Evolutionary conservation across 2,329 filamentous ascomycete genomes (phyloP).

Genomic region (Botrytis fabae): DNA sequence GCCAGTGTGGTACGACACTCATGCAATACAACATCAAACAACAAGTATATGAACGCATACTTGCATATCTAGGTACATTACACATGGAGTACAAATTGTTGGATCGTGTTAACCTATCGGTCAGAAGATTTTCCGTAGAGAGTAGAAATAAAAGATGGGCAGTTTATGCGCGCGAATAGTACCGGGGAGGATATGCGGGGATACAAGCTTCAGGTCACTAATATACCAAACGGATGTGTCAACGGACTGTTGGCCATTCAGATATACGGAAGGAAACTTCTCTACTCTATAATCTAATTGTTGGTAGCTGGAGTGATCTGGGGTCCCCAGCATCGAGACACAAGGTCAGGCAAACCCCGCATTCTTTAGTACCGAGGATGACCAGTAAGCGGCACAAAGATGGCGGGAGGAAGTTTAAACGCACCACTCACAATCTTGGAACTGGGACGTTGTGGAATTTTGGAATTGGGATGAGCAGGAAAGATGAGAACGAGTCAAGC

Average conservation of each 20-base stretch:
- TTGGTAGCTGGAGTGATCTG: conserved; percentile 4
- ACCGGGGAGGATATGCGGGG: background rate
- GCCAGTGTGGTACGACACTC: background rate
- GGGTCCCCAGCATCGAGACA: background rate
- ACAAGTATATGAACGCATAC: background rate
- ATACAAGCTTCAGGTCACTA: background rate
- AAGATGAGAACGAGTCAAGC: background rate
- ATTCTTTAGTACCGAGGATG: background rate
- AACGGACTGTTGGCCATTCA: background rate
- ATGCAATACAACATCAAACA: background rate
- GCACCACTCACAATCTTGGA: background rate
- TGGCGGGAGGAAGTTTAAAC: background rate
- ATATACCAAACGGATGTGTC: background rate
- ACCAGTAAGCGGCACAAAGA: background rate
- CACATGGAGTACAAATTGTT: background rate
- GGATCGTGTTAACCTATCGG: background rate
- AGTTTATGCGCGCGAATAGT: conserved; percentile 1
- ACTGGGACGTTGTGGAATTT: background rate
- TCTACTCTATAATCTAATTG: background rate
- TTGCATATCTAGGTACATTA: background rate
- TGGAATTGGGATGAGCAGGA: background rate
- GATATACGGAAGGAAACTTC: background rate
- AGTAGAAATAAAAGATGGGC: background rate
- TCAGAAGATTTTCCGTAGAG: background rate
- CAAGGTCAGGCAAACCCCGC: conserved; percentile 6